Evolutionary conservation across 768 basidiomycete genomes (phyloP).

Genomic region (Mycena rebaudengoi): DNA sequence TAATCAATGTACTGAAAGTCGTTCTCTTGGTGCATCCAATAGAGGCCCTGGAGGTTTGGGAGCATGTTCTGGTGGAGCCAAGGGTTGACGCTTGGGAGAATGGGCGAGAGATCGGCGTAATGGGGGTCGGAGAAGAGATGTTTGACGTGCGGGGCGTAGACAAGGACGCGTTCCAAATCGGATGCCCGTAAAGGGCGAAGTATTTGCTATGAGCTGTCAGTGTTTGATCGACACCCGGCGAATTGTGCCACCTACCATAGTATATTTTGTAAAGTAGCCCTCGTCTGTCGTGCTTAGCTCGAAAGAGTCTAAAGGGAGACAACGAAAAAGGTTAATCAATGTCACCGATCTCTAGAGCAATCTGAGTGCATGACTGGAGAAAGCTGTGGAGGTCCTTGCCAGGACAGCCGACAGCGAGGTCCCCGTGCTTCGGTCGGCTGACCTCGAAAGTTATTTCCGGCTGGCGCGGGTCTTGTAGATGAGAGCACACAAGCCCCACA

Average conservation of each 20-base stretch:
- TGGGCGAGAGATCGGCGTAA: background rate
- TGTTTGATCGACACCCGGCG: background rate
- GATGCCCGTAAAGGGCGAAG: background rate
- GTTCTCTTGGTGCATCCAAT: background rate
- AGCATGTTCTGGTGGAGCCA: background rate
- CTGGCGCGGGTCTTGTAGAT: background rate
- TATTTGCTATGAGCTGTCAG: background rate
- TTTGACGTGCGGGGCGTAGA: background rate
- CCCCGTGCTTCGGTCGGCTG: background rate
- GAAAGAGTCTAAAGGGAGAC: background rate
- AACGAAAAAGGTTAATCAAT: background rate
- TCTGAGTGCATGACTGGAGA: background rate
- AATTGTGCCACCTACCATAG: background rate
- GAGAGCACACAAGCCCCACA: slow-evolving; percentile 3
- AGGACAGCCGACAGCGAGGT: slow-evolving; percentile 7
- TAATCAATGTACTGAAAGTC: slow-evolving; percentile 1
- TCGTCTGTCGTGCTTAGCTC: background rate
- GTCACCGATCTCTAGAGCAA: background rate
- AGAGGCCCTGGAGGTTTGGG: background rate
- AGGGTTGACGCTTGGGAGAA: background rate
- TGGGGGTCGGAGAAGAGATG: background rate
- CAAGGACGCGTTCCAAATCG: background rate
- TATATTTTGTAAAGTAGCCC: background rate
- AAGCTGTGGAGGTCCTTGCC: background rate
- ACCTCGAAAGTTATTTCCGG: background rate